Conservation (phyloP, 1,139 yeast genomes). For the Hyphopichia burtonii region DNA sequence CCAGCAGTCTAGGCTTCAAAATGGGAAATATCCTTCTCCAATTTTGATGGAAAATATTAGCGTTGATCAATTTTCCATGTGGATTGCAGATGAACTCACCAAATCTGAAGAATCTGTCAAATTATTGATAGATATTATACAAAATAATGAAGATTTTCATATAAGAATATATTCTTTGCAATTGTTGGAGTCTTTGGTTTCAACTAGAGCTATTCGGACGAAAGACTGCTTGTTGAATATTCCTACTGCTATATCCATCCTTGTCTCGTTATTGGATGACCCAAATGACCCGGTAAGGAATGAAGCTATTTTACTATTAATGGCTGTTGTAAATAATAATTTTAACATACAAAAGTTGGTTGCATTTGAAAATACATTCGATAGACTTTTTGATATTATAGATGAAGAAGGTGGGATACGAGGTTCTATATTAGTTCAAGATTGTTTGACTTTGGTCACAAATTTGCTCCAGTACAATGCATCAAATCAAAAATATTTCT, state of each 20-base stretch:
- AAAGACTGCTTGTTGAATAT: conserved; percentile 71
- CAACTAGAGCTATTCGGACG: conserved; percentile 72
- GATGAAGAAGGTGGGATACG: conserved; percentile 87
- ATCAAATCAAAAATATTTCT: conserved; percentile 83
- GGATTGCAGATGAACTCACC: conserved; percentile 94
- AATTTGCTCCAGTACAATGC: conserved; percentile 80
- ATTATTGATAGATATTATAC: conserved; percentile 53
- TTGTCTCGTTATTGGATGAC: conserved; percentile 71
- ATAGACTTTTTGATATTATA: conserved; percentile 71
- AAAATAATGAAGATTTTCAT: conserved; percentile 64
- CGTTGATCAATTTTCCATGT: conserved; percentile 82
- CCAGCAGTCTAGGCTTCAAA: conserved; percentile 72
- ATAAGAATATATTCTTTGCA: conserved; percentile 79
- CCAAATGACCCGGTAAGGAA: conserved; percentile 85
- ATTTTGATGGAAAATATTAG: conserved; percentile 56
- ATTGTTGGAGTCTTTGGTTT: conserved; percentile 76
- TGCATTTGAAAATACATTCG: conserved; percentile 93
- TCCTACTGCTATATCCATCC: conserved; percentile 77
- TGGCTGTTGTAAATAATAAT: conserved; percentile 79
- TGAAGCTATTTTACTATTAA: conserved; percentile 78
- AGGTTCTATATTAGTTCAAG: conserved; percentile 89
- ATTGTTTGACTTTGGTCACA: conserved; percentile 73
- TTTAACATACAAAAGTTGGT: conserved; percentile 88
- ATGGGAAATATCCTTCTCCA: conserved; percentile 84
- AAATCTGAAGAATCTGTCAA: conserved; percentile 62